A percentile compares a stretch with the other conserved stretches of the same genome.
phyloP scores from a whole-genome alignment of 2,329 filamentous ascomycete species.

The Colletotrichum theobromicola region DNA sequence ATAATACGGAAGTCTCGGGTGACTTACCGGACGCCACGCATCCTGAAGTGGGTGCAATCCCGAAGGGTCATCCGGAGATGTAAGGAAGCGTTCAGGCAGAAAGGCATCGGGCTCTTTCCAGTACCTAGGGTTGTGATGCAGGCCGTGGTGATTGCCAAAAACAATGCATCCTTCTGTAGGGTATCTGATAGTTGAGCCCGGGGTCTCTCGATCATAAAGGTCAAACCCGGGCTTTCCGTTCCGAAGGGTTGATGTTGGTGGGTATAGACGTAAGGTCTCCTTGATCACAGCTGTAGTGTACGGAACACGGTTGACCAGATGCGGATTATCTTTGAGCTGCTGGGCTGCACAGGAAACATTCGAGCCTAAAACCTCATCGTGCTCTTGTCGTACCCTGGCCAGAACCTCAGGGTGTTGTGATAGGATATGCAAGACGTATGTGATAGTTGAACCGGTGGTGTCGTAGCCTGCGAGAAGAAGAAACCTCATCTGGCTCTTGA shows the following conservation, averaged over 20 bases:
- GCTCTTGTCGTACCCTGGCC: slow-evolving; percentile 32
- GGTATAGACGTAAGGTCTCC: slow-evolving; percentile 38
- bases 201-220: background rate
- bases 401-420: slow-evolving; percentile 25
- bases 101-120: background rate
- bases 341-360: slow-evolving; percentile 40
- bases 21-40: slow-evolving; percentile 2
- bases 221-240: background rate
- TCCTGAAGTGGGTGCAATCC: background rate
- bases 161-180: slow-evolving; percentile 4
- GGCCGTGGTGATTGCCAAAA: background rate
- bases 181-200: background rate
- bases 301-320: slow-evolving; percentile 54
- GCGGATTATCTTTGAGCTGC: slow-evolving; percentile 44
- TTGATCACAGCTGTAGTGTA: slow-evolving; percentile 51
- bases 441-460: slow-evolving; percentile 33
- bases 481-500: slow-evolving; percentile 30
- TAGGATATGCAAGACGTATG: slow-evolving; percentile 25
- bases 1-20: no score
- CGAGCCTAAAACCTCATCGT: slow-evolving; percentile 48
- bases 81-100: background rate
- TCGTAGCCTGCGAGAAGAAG: slow-evolving; percentile 38
- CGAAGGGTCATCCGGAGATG: background rate
- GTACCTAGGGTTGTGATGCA: background rate
- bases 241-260: slow-evolving; percentile 36